Evolutionary conservation across 164 flowering plant species (phyloP).

Genomic region (Macadamia integrifolia): DNA sequence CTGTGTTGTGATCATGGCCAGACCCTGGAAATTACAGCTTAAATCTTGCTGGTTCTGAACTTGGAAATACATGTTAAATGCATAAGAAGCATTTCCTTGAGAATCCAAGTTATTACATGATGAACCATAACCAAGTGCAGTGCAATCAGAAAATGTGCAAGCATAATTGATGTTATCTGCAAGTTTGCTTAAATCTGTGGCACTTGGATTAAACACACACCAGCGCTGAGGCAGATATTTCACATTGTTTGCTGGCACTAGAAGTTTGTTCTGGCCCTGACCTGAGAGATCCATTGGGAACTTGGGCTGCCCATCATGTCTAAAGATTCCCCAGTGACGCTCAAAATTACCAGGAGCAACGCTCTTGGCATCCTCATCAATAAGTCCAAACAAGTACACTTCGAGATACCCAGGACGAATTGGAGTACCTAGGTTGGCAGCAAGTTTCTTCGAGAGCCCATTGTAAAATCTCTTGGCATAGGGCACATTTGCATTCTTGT

Average conservation of each 20-base stretch:
- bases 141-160: slow-evolving; percentile 40
- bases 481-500: slow-evolving; percentile 30
- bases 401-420: slow-evolving; percentile 31
- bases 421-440: slow-evolving; percentile 38
- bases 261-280: slow-evolving; percentile 21
- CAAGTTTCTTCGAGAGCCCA: slow-evolving; percentile 31
- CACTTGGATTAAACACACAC: slow-evolving; percentile 35
- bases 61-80: slow-evolving; percentile 48
- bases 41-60: slow-evolving; percentile 25
- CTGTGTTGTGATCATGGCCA: slow-evolving; percentile 28
- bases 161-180: slow-evolving; percentile 34
- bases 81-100: slow-evolving; percentile 40
- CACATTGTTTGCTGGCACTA: slow-evolving; percentile 30
- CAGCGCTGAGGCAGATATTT: slow-evolving; percentile 27
- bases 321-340: slow-evolving; percentile 48
- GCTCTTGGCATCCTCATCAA: slow-evolving; percentile 52
- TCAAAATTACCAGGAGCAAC: slow-evolving; percentile 42
- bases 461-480: slow-evolving; percentile 32
- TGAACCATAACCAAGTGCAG: slow-evolving; percentile 38
- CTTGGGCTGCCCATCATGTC: slow-evolving; percentile 43
- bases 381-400: slow-evolving; percentile 38
- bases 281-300: slow-evolving; percentile 34
- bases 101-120: slow-evolving; percentile 38
- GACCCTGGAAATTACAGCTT: slow-evolving; percentile 42
- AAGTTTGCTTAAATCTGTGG: slow-evolving; percentile 23